Conservation (phyloP, 345 rosid species). For the Toxicodendron radicans region DNA sequence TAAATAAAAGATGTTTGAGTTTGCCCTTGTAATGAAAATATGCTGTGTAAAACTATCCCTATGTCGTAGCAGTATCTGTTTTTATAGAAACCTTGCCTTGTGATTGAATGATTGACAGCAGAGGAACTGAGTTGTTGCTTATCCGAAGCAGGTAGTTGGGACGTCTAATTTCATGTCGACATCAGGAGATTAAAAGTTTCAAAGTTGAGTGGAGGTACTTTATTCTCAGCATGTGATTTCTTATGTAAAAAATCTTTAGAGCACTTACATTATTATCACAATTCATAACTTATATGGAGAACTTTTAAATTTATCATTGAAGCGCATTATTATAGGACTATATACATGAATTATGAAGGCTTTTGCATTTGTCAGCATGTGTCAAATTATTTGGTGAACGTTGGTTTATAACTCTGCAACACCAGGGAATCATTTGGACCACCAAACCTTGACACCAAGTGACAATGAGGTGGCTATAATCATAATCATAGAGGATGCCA, state of each 20-base stretch:
- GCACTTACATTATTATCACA: background rate
- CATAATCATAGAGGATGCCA: no score
- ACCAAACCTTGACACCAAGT: background rate
- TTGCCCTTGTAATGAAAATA: no score
- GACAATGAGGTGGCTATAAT: background rate
- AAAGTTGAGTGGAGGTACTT: background rate
- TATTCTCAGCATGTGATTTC: background rate
- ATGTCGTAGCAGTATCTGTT: no score
- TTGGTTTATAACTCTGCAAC: conserved; percentile 7
- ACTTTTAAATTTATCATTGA: no score
- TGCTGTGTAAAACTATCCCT: no score
- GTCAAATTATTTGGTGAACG: background rate
- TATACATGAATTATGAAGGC: no score
- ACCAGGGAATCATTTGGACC: conserved; percentile 6
- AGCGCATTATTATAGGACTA: no score
- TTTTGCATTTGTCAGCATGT: background rate
- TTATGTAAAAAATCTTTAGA: background rate
- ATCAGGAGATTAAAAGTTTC: background rate
- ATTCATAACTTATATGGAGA: no score
- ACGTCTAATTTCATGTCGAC: background rate
- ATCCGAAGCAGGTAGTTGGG: background rate
- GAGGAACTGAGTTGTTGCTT: no score
- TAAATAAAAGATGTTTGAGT: background rate
- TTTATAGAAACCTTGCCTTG: no score
- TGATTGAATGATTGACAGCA: no score